phyloP scores from a whole-genome alignment of 768 basidiomycete species.

The Leccinum variicolor region DNA sequence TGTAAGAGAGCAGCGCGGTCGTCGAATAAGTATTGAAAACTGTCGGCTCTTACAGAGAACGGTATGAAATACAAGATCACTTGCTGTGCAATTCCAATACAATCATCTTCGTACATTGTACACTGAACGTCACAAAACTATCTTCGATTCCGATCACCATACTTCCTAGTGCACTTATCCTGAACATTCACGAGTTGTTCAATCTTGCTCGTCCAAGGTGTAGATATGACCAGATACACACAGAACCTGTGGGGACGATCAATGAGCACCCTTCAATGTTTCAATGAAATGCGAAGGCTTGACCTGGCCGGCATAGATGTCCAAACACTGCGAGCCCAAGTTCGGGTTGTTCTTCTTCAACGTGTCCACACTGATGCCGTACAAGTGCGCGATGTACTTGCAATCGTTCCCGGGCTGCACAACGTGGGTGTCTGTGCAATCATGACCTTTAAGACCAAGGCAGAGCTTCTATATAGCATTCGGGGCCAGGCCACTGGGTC shows the following conservation, averaged over 20 bases:
- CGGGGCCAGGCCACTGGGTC: background rate
- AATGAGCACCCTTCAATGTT: background rate
- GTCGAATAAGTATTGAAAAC: constrained; percentile 12
- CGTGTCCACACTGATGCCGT: background rate
- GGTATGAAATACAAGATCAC: background rate
- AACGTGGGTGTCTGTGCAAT: constrained; percentile 40
- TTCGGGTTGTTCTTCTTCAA: background rate
- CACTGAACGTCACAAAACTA: background rate
- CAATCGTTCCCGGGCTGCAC: background rate
- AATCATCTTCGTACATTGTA: background rate
- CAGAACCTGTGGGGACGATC: background rate
- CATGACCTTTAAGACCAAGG: constrained; percentile 50
- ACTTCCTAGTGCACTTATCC: background rate
- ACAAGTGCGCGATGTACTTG: background rate
- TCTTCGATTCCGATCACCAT: background rate
- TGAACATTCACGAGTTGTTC: background rate
- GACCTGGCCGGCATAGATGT: background rate
- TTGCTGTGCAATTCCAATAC: too few relatives aligned
- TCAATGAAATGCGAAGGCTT: background rate
- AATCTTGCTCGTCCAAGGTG: background rate
- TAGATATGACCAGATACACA: background rate
- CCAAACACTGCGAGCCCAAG: background rate
- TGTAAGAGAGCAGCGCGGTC: constrained; percentile 26
- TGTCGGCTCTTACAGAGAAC: background rate
- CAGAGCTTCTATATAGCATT: constrained; percentile 40